Conservation (phyloP, 2,329 filamentous ascomycete species). For the Byssothecium circinans region DNA sequence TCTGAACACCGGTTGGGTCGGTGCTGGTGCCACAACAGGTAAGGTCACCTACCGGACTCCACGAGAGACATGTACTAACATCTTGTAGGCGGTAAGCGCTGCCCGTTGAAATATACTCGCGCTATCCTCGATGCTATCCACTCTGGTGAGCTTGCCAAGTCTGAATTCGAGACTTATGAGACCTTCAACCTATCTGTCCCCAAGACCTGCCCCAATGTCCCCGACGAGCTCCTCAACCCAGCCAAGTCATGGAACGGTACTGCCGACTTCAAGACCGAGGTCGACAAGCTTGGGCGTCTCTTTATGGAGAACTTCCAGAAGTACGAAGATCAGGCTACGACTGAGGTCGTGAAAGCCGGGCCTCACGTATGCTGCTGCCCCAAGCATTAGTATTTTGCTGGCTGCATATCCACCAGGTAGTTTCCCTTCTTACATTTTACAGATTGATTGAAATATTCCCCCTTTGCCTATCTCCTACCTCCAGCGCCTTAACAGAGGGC, state of each 20-base stretch:
- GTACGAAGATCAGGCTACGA: slow-evolving; percentile 75
- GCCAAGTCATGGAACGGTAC: slow-evolving; percentile 86
- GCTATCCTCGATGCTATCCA: slow-evolving; percentile 98
- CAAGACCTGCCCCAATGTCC: slow-evolving; percentile 85
- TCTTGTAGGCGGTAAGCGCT: slow-evolving; percentile 91
- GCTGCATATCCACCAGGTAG: slow-evolving; percentile 1
- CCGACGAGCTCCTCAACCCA: slow-evolving; percentile 90
- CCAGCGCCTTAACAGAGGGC: too few species aligned
- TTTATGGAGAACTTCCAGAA: slow-evolving; percentile 99
- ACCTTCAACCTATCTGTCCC: slow-evolving; percentile 98
- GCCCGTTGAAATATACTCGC: slow-evolving; percentile 97
- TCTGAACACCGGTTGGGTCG: slow-evolving; percentile 97
- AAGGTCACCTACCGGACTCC: too few species aligned
- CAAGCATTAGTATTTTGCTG: slow-evolving; percentile 29
- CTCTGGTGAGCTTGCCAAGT: slow-evolving; percentile 90
- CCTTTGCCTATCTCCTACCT: slow-evolving; percentile 2
- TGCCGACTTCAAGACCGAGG: slow-evolving; percentile 82
- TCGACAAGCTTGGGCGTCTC: slow-evolving; percentile 83
- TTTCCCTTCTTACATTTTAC: slow-evolving; percentile 14
- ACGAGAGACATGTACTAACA: too few species aligned
- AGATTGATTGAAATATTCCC: slow-evolving; percentile 13
- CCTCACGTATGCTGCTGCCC: slow-evolving; percentile 47
- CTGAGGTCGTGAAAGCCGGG: slow-evolving; percentile 51
- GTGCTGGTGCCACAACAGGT: slow-evolving; percentile 85
- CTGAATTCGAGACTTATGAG: slow-evolving; percentile 91